phyloP scores from a whole-genome alignment of 2,329 filamentous ascomycete genomes.

The Colletotrichum liriopes region DNA sequence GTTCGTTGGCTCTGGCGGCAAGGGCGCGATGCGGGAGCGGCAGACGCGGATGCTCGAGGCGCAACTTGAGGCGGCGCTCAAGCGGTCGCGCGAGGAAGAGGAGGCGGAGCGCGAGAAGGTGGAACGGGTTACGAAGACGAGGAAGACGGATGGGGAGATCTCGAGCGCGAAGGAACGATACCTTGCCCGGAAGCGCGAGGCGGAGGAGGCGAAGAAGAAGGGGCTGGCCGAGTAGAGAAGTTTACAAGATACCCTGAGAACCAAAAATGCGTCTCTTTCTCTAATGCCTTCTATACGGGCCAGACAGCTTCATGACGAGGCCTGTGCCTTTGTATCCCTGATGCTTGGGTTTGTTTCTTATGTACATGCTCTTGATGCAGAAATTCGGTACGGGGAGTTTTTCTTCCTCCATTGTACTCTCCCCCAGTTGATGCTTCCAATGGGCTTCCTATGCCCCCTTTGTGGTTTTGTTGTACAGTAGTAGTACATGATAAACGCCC shows the following conservation, averaged over 20 bases:
- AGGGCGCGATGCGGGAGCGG: conserved; percentile 80
- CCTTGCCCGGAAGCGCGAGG: conserved; percentile 81
- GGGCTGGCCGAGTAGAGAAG: conserved; percentile 50
- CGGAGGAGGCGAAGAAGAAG: conserved; percentile 77
- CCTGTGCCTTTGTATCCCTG: conserved; percentile 1
- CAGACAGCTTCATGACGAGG: neutral
- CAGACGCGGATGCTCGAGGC: conserved; percentile 86
- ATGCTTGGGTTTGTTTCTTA: conserved; percentile 2
- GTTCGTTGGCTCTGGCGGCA: conserved; percentile 65
- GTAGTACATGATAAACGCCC: conserved; percentile 28
- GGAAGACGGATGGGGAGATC: conserved; percentile 84
- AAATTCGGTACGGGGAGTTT: neutral
- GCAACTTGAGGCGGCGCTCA: conserved; percentile 81
- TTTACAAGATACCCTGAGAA: conserved; percentile 49
- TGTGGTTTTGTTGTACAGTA: conserved; percentile 31
- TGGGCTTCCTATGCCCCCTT: conserved; percentile 6
- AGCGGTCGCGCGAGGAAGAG: conserved; percentile 78
- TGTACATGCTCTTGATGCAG: conserved; percentile 21
- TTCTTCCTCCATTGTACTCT: neutral
- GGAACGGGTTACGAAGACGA: conserved; percentile 79
- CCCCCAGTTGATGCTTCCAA: conserved; percentile 7
- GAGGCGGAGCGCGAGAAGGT: conserved; percentile 74
- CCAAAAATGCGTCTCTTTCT: conserved; percentile 21
- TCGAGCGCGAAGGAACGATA: conserved; percentile 86
- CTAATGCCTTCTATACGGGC: neutral